Evolutionary conservation across 768 basidiomycete species (phyloP).

Genomic region (Chiua virens): DNA sequence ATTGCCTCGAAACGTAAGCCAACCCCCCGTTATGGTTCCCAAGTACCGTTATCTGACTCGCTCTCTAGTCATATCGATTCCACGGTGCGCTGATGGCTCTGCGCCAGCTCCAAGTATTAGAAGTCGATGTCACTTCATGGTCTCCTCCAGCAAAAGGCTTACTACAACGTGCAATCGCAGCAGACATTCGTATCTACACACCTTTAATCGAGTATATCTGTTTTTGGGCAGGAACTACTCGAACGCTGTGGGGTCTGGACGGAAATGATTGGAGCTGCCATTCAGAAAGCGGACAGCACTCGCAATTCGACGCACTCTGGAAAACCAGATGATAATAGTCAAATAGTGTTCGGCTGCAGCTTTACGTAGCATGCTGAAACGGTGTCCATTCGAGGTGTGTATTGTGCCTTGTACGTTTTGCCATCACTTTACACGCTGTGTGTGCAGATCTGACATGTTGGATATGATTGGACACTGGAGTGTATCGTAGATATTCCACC

Average conservation of each 20-base stretch:
- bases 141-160: slow-evolving; percentile 28
- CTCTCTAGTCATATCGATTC: slow-evolving; percentile 32
- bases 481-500: slow-evolving; percentile 26
- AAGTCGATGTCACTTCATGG: slow-evolving; percentile 40
- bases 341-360: slow-evolving; percentile 14
- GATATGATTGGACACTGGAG: slow-evolving; percentile 17
- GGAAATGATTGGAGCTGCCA: slow-evolving; percentile 37
- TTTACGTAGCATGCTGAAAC: slow-evolving; percentile 28
- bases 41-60: slow-evolving; percentile 21
- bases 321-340: slow-evolving; percentile 22
- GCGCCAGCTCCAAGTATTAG: slow-evolving; percentile 34
- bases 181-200: slow-evolving; percentile 40
- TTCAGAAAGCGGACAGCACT: slow-evolving; percentile 25
- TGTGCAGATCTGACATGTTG: slow-evolving; percentile 20
- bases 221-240: slow-evolving; percentile 33
- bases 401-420: slow-evolving; percentile 24
- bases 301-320: slow-evolving; percentile 31
- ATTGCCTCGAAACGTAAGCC: slow-evolving; percentile 37
- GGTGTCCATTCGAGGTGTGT: slow-evolving; percentile 23
- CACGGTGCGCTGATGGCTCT: slow-evolving; percentile 36
- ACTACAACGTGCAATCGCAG: slow-evolving; percentile 37
- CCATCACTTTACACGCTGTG: slow-evolving; percentile 17
- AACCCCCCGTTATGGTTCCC: slow-evolving; percentile 1
- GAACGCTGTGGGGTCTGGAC: slow-evolving; percentile 33
- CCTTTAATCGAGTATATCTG: slow-evolving; percentile 35